phyloP scores from a whole-genome alignment of 768 basidiomycete species.

The Hericium erinaceus region DNA sequence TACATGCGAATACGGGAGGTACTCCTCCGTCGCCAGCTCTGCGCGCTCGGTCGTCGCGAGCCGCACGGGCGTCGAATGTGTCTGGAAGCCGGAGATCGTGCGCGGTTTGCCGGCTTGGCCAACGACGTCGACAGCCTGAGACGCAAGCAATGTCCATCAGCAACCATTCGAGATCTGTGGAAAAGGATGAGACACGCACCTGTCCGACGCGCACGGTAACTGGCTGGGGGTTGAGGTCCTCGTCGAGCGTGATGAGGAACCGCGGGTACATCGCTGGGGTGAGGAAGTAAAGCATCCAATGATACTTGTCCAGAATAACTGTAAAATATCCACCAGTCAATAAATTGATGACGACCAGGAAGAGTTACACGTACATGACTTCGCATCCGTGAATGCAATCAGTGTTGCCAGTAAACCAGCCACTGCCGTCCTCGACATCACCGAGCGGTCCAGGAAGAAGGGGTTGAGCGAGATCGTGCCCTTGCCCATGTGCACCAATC shows the following conservation, averaged over 20 bases:
- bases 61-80: slow-evolving; percentile 93
- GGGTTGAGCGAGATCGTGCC: slow-evolving; percentile 96
- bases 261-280: slow-evolving; percentile 96
- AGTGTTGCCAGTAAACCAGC: slow-evolving; percentile 84
- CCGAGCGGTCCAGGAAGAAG: slow-evolving; percentile 86
- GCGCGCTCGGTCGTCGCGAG: slow-evolving; percentile 87
- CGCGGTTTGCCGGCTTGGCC: slow-evolving; percentile 96
- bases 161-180: neutral
- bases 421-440: slow-evolving; percentile 83
- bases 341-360: neutral
- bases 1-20: slow-evolving; percentile 80
- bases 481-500: slow-evolving; percentile 99
- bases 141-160: slow-evolving; percentile 2
- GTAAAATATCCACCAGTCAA: neutral
- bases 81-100: slow-evolving; percentile 97
- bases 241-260: slow-evolving; percentile 95
- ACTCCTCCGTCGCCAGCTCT: slow-evolving; percentile 96
- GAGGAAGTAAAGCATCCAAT: slow-evolving; percentile 99
- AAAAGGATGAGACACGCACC: slow-evolving; percentile 29
- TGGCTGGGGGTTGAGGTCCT: slow-evolving; percentile 75
- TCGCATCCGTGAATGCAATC: slow-evolving; percentile 89
- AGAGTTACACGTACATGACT: slow-evolving; percentile 61
- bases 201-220: slow-evolving; percentile 94
- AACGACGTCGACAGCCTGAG: slow-evolving; percentile 89
- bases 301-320: slow-evolving; percentile 93